Evolutionary conservation across 176 grass and related monocot species (phyloP), one percentile per base, ranked within the genome.

Genomic region (Urochloa ruziziensis): DNA sequence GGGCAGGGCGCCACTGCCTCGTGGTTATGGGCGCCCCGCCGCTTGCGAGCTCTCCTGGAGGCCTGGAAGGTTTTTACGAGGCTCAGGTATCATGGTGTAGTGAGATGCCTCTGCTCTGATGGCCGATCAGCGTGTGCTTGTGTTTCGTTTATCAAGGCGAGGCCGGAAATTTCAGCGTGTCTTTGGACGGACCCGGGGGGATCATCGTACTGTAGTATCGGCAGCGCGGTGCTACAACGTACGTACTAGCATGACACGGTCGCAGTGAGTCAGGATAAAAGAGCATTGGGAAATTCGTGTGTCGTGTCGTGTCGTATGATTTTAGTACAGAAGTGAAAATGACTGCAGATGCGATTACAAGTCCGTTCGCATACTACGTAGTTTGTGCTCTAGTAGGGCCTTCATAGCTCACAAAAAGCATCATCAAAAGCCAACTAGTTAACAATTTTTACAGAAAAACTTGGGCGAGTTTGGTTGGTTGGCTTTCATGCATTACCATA

Each of bases 111-210:
- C 23, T 39, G 11, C 13, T 40, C 24, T 48, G 16, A 34, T 11
- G 16, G 14, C 3, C 11, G 42, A 29, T 71, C 25, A 71, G 68
- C 0, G 3, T 30, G 58, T 52, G 70, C 40, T 33, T 4, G 5
- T 35, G 61, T 65, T 64, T 35, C 77, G 61, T 52, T 80, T 80
- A 67, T 53, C 62, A 67, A 53, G 62, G 43, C 42, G 17, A 36
- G 21, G 10, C 14, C 34, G 14, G 3, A 37, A 3, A 68, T 68
- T 80, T 80, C 29, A 80, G 62, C 16, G 5, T 80, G 32, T 80
- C 30, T 53, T 52, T 52, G 77, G 77, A 80, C 61, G 28, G 29
- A 25, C 66, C 28, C 11, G 28, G 40, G n/a, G 16, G 39, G 30
- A 79, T 65, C 76, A 65, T 78, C 16, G 40, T 57, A 39, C 72